Percentiles rank a stretch among this genome's conserved stretches.
Conservation (phyloP, 495 filamentous ascomycete genomes). For the Penicillium ucsense region DNA sequence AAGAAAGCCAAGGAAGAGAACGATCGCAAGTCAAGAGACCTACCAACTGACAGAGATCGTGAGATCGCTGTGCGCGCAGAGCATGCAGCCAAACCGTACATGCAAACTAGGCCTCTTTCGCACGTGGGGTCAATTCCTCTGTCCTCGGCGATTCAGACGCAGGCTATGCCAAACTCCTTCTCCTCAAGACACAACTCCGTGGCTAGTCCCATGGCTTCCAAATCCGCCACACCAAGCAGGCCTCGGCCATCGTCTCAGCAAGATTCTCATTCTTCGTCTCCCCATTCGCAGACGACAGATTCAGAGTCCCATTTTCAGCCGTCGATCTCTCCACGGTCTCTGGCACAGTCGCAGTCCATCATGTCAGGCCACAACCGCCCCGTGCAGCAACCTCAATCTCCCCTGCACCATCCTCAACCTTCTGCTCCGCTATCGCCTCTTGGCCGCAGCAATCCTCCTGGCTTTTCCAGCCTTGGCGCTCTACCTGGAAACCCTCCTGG, state of each 20-base stretch:
- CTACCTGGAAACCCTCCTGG: constrained; percentile 47
- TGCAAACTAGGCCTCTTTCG: constrained; percentile 33
- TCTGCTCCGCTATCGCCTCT: constrained; percentile 45
- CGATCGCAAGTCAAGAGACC: constrained; percentile 56
- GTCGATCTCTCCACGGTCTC: constrained; percentile 34
- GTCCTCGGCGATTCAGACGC: constrained; percentile 42
- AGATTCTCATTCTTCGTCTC: constrained; percentile 61
- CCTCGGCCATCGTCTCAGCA: constrained; percentile 73
- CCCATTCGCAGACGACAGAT: constrained; percentile 35
- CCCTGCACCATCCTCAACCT: constrained; percentile 41
- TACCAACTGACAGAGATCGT: constrained; percentile 45
- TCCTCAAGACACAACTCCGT: constrained; percentile 71
- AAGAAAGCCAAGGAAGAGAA: constrained; percentile 57
- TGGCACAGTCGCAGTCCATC: constrained; percentile 21
- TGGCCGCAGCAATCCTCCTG: constrained; percentile 42
- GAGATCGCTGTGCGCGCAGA: constrained; percentile 34
- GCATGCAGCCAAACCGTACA: constrained; percentile 39
- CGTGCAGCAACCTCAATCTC: constrained; percentile 22
- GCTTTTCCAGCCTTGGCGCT: constrained; percentile 36
- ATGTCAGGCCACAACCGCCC: constrained; percentile 19
- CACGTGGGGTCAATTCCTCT: constrained; percentile 36
- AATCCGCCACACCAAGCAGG: constrained; percentile 69
- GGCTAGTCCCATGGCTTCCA: constrained; percentile 73
- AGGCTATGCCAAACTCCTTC: constrained; percentile 30
- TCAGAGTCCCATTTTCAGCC: constrained; percentile 26